A percentile compares a stretch with the other conserved stretches of the same genome.
Conservation (phyloP, 352 stramenopile genomes). For the Globisporangium iwayamae region DNA sequence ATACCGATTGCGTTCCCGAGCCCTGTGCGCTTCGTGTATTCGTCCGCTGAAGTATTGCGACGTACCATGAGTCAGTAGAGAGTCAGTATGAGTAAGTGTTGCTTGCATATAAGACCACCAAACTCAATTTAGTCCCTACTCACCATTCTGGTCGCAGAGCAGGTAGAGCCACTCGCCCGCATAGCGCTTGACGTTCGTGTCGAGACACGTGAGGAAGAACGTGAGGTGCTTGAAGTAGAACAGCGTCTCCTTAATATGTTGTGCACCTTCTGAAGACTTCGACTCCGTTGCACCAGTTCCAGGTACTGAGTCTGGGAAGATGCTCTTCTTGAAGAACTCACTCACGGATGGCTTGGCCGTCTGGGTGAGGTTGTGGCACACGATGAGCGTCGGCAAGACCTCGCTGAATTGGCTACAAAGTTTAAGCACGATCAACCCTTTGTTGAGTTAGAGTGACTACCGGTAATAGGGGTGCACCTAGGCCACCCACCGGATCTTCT, state of each 20-base stretch:
- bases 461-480: not conserved
- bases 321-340: constrained; percentile 35
- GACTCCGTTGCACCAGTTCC: not conserved
- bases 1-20: constrained; percentile 76
- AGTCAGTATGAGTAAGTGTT: not conserved
- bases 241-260: not conserved
- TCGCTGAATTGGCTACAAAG: constrained; percentile 31
- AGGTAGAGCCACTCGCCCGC: constrained; percentile 70
- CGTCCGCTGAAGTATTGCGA: constrained; percentile 37
- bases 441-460: too few species aligned
- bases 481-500: constrained; percentile 45
- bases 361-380: constrained; percentile 61
- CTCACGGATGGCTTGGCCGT: constrained; percentile 25
- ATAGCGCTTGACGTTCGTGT: constrained; percentile 67
- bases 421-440: not conserved
- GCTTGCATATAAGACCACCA: not conserved
- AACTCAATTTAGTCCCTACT: not conserved
- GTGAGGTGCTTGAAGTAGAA: constrained; percentile 63
- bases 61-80: constrained; percentile 1
- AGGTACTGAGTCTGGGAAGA: constrained; percentile 23
- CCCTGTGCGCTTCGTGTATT: constrained; percentile 68
- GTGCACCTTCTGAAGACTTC: not conserved
- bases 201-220: constrained; percentile 69
- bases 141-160: constrained; percentile 75
- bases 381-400: constrained; percentile 53